phyloP scores from a whole-genome alignment of 306 rosid genomes.

The Prunus mume region DNA sequence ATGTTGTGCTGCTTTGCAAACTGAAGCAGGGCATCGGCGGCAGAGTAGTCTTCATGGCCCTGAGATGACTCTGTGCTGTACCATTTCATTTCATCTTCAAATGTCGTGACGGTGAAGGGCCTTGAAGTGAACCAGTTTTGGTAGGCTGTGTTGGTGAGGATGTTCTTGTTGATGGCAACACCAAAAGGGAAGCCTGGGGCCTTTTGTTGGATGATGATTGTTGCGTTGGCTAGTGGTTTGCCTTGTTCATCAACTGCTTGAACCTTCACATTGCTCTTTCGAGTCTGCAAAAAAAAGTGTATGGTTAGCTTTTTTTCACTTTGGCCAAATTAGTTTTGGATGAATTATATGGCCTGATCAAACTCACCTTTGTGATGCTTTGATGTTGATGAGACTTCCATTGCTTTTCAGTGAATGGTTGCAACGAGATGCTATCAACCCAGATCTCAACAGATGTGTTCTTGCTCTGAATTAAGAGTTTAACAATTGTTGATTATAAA shows the following conservation, averaged over 20 bases:
- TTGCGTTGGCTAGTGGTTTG: constrained; percentile 46
- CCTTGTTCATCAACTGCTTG: constrained; percentile 50
- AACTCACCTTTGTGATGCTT: constrained; percentile 49
- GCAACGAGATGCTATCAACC: constrained; percentile 65
- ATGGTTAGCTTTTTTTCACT: not conserved
- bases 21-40: constrained; percentile 52
- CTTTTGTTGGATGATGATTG: constrained; percentile 26
- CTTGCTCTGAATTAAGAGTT: constrained; percentile 39
- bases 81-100: constrained; percentile 86
- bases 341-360: not conserved
- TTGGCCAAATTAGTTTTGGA: not conserved
- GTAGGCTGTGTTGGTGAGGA: constrained; percentile 49
- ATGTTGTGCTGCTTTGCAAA: constrained; percentile 43
- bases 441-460: constrained; percentile 47
- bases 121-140: constrained; percentile 64
- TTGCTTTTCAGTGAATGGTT: constrained; percentile 57
- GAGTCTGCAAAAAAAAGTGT: constrained; percentile 28
- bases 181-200: constrained; percentile 51
- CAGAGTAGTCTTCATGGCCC: constrained; percentile 45
- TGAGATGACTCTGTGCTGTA: constrained; percentile 40
- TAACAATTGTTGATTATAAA: not conserved
- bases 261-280: constrained; percentile 48
- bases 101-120: constrained; percentile 54
- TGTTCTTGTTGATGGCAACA: constrained; percentile 46
- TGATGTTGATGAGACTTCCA: constrained; percentile 60